Evolutionary conservation across 2,329 filamentous ascomycete species (phyloP).

Genomic region (Pestalotiopsis sp.): DNA sequence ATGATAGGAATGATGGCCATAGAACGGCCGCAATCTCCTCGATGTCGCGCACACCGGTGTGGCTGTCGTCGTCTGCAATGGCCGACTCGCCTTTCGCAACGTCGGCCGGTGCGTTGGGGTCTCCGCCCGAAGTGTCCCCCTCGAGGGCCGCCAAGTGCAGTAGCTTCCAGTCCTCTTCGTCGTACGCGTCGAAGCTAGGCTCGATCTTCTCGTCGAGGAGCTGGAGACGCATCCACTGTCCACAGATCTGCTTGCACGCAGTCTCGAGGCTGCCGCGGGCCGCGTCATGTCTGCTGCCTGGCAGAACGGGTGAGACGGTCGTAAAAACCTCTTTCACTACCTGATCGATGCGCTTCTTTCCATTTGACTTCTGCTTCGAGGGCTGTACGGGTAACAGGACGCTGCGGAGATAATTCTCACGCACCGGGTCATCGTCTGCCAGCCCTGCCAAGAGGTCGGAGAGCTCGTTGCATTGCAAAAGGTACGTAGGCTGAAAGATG

Average conservation of each 20-base stretch:
- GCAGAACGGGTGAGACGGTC: slow-evolving; percentile 34
- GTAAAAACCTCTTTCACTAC: slow-evolving; percentile 36
- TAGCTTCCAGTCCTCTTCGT: slow-evolving; percentile 11
- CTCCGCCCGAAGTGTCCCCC: not conserved
- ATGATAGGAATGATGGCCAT: slow-evolving; percentile 14
- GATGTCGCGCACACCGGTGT: not conserved
- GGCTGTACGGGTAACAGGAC: slow-evolving; percentile 33
- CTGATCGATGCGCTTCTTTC: slow-evolving; percentile 28
- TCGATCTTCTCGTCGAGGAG: slow-evolving; percentile 34
- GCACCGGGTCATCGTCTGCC: slow-evolving; percentile 29
- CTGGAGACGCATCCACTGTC: slow-evolving; percentile 35
- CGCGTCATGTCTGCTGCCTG: slow-evolving; percentile 31
- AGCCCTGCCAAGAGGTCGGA: slow-evolving; percentile 30
- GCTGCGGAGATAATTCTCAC: slow-evolving; percentile 32
- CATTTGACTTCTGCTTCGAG: slow-evolving; percentile 27
- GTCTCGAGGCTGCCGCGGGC: slow-evolving; percentile 30
- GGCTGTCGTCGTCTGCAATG: not conserved
- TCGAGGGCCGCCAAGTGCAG: not conserved
- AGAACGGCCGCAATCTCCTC: slow-evolving; percentile 11
- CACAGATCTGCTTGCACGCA: slow-evolving; percentile 30
- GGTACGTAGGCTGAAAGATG: slow-evolving; percentile 37
- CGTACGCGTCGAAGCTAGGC: slow-evolving; percentile 20
- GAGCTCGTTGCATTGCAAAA: slow-evolving; percentile 31
- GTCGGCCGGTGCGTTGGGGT: not conserved
- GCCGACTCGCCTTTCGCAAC: not conserved